phyloP scores from a whole-genome alignment of 2,329 filamentous ascomycete species.

The Metarhizium sp. region DNA sequence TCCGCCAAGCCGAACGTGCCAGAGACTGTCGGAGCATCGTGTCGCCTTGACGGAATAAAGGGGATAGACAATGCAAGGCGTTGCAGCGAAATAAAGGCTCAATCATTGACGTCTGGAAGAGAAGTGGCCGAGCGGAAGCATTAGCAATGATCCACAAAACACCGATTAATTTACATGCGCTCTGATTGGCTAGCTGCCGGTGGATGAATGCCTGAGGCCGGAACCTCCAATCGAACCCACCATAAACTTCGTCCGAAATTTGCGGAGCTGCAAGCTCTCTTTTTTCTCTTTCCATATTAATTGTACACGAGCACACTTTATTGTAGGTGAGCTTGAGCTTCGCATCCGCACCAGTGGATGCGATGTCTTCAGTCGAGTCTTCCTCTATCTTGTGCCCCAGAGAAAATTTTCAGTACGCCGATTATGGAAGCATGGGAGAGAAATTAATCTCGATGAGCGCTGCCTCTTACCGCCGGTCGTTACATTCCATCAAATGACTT shows the following conservation, averaged over 20 bases:
- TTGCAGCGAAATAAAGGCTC: slow-evolving; percentile 27
- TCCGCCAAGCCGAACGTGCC: slow-evolving; percentile 60
- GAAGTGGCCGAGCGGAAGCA: slow-evolving; percentile 27
- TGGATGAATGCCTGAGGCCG: slow-evolving; percentile 5
- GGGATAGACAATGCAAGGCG: slow-evolving; percentile 27
- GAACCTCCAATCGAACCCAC: not conserved
- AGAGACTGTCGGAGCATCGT: slow-evolving; percentile 62
- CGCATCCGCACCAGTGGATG: slow-evolving; percentile 23
- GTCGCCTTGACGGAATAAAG: slow-evolving; percentile 45
- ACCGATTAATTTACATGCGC: slow-evolving; percentile 34
- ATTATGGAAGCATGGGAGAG: slow-evolving; percentile 65
- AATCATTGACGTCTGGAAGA: slow-evolving; percentile 30
- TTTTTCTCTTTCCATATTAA: slow-evolving; percentile 37
- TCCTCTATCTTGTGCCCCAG: slow-evolving; percentile 67
- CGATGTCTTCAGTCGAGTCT: slow-evolving; percentile 47
- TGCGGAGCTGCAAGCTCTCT: slow-evolving; percentile 12
- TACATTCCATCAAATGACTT: slow-evolving; percentile 35
- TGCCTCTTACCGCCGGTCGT: slow-evolving; percentile 68
- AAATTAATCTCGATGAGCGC: slow-evolving; percentile 45
- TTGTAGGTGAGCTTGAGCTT: slow-evolving; percentile 59
- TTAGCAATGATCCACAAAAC: slow-evolving; percentile 19
- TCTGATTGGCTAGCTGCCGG: slow-evolving; percentile 28
- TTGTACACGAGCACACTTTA: slow-evolving; percentile 63
- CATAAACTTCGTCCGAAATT: slow-evolving; percentile 11
- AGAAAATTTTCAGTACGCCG: slow-evolving; percentile 45